Conservation (phyloP, 2,329 filamentous ascomycete species). For the Fusarium decemcellulare region DNA sequence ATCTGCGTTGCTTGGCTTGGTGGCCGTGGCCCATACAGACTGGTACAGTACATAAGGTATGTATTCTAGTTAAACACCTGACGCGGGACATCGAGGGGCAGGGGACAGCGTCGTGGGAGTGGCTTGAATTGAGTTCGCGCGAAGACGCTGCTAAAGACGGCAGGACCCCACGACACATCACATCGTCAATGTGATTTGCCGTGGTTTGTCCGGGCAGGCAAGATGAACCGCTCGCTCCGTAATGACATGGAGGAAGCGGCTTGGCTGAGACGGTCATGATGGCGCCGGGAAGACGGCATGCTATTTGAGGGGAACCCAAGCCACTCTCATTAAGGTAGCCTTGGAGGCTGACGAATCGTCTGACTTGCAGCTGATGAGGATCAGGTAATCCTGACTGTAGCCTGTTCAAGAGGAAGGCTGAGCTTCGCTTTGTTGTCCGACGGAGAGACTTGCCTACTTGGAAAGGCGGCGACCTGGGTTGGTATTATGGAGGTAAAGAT, state of each 20-base stretch:
- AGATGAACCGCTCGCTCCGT: neutral
- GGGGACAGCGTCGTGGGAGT: neutral
- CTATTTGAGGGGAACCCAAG: neutral
- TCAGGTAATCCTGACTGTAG: too few relatives aligned
- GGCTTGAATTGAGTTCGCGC: constrained; percentile 19
- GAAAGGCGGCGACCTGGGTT: too few relatives aligned
- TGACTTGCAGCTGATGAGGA: too few relatives aligned
- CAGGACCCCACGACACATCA: constrained; percentile 2
- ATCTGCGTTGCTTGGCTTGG: neutral
- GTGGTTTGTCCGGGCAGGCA: constrained; percentile 4
- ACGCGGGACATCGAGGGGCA: neutral
- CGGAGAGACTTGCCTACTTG: too few relatives aligned
- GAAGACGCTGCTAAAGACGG: constrained; percentile 9
- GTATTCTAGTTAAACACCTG: neutral
- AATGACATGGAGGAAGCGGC: neutral
- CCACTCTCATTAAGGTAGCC: neutral
- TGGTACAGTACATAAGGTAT: too few relatives aligned
- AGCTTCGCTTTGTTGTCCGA: too few relatives aligned
- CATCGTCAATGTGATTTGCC: neutral
- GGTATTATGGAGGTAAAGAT: too few relatives aligned
- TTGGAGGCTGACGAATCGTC: neutral
- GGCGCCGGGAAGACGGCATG: neutral
- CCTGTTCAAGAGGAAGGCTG: too few relatives aligned
- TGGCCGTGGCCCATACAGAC: too few relatives aligned
- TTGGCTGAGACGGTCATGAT: constrained; percentile 2